Conservation (phyloP, 805 yeast species). For the Kuraishia molischiana region DNA sequence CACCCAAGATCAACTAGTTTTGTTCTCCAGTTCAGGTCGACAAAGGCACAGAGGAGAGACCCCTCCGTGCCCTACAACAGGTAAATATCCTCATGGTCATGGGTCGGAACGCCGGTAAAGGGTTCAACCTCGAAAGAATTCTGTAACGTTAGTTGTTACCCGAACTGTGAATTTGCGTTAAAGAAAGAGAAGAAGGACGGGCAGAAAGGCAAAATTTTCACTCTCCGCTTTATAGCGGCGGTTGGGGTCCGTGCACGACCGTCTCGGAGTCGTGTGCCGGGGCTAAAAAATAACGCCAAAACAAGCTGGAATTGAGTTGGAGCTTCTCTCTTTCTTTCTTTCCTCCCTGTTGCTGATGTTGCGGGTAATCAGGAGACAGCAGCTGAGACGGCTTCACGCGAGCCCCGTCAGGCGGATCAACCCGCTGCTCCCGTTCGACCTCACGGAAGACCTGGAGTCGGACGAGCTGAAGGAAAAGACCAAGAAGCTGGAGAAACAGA, state of each 20-base stretch:
- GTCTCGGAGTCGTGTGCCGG: no score
- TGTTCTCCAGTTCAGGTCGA: constrained; percentile 2
- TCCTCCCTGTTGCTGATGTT: background rate
- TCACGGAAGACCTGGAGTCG: constrained; percentile 24
- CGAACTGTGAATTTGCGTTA: constrained; percentile 64
- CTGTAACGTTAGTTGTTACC: constrained; percentile 47
- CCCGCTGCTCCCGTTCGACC: constrained; percentile 32
- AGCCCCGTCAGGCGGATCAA: constrained; percentile 13
- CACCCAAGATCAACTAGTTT: constrained; percentile 4
- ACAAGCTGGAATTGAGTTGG: background rate
- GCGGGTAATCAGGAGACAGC: background rate
- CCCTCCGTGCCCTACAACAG: no score
- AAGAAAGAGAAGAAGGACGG: constrained; percentile 1
- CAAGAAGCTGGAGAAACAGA: constrained; percentile 8
- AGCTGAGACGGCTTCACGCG: constrained; percentile 5
- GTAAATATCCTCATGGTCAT: constrained; percentile 41
- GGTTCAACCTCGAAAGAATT: constrained; percentile 65
- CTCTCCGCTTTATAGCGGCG: background rate
- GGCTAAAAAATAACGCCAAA: no score
- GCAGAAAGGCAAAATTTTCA: background rate
- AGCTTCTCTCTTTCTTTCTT: background rate
- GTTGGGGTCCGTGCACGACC: background rate
- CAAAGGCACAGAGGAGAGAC: background rate
- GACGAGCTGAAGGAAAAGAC: constrained; percentile 31
- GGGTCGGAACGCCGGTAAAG: constrained; percentile 56